Conservation (phyloP, 2,329 filamentous ascomycete species). For the Harringtonia lauricola region DNA sequence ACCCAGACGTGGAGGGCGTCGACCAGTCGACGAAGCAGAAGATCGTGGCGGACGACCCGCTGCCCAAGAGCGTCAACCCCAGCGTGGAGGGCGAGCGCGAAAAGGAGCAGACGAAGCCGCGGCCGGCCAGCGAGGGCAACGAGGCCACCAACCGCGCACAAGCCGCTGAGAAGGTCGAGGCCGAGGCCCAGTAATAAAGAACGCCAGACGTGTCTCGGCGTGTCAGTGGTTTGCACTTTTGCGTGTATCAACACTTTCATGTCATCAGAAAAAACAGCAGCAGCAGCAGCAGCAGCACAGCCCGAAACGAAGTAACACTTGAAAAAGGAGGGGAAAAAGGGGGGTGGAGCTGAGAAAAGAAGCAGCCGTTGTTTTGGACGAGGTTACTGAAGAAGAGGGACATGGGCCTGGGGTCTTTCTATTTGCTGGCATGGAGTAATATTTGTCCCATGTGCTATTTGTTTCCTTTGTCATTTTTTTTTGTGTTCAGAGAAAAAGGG, state of each 20-base stretch:
- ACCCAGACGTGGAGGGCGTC: conserved; percentile 50
- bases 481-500: too few species aligned
- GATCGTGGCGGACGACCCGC: conserved; percentile 23
- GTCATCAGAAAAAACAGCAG: too few species aligned
- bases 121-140: conserved; percentile 52
- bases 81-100: conserved; percentile 51
- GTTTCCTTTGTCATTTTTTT: not conserved
- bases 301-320: too few species aligned
- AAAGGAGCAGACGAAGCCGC: conserved; percentile 41
- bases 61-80: conserved; percentile 29
- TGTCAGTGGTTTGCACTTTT: too few species aligned
- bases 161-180: not conserved
- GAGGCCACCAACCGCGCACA: conserved; percentile 29
- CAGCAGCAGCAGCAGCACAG: too few species aligned
- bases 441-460: not conserved
- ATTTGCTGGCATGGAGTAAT: not conserved
- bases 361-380: not conserved
- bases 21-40: conserved; percentile 43
- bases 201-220: too few species aligned
- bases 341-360: not conserved
- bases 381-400: too few species aligned
- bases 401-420: not conserved
- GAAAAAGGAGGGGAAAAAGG: too few species aligned
- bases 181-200: not conserved
- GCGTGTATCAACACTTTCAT: too few species aligned